phyloP scores from a whole-genome alignment of 345 rosid genomes.

The Pistacia vera region DNA sequence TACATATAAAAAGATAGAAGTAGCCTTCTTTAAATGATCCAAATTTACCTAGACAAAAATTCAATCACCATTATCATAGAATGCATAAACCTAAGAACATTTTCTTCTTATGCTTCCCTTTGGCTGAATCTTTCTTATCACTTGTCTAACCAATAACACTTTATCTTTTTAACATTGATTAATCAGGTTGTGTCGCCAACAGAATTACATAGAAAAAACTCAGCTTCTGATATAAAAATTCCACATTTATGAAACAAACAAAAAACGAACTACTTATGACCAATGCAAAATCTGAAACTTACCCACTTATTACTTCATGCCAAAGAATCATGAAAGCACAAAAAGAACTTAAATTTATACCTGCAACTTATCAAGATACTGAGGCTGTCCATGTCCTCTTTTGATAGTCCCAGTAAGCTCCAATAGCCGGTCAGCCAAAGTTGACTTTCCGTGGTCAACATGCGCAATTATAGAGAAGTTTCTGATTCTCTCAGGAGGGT shows the following conservation, averaged over 20 bases:
- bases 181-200: background rate
- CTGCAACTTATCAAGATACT: slow-evolving; percentile 96
- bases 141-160: background rate
- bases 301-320: background rate
- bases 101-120: background rate
- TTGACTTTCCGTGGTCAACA: slow-evolving; percentile 94
- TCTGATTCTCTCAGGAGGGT: slow-evolving; percentile 76
- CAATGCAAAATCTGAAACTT: slow-evolving; percentile 4
- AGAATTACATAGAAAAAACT: background rate
- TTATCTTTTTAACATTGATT: background rate
- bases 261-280: background rate
- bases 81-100: background rate
- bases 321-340: slow-evolving; percentile 1
- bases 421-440: slow-evolving; percentile 93
- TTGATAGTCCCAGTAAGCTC: slow-evolving; percentile 96
- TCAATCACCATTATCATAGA: background rate
- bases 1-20: background rate
- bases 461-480: slow-evolving; percentile 98
- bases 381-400: slow-evolving; percentile 96
- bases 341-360: slow-evolving; percentile 20
- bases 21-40: background rate
- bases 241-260: slow-evolving; percentile 8
- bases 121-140: background rate
- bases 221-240: background rate
- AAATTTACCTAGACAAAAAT: no score